A percentile compares a stretch with the other conserved stretches of the same genome.
Conservation (phyloP, 371 early-diverging fungal genomes). For the Batkoa obscura region DNA sequence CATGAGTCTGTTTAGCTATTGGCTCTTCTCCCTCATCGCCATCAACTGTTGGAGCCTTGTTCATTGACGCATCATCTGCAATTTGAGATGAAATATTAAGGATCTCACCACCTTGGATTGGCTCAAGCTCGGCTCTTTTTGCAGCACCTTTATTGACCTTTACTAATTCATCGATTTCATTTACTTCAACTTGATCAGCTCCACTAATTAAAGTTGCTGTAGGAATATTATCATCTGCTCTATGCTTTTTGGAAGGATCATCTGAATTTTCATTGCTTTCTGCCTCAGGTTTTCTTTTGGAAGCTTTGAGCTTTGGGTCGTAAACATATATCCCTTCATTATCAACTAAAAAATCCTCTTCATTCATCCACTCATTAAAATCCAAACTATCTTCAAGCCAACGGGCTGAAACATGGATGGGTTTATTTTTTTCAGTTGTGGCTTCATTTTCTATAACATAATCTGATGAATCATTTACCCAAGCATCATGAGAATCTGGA, state of each 20-base stretch:
- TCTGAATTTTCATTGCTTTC: background rate
- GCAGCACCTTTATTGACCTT: conserved; percentile 14
- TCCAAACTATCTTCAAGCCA: conserved; percentile 56
- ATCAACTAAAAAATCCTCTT: conserved; percentile 44
- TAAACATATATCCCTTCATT: background rate
- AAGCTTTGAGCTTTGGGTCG: background rate
- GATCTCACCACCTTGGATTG: conserved; percentile 37
- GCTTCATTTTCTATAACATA: conserved; percentile 37
- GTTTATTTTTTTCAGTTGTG: conserved; percentile 4
- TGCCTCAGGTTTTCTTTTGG: conserved; percentile 2
- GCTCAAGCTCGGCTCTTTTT: conserved; percentile 43
- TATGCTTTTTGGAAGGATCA: background rate
- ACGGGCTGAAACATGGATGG: conserved; percentile 32
- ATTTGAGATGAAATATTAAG: conserved; percentile 32
- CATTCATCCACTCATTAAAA: conserved; percentile 61
- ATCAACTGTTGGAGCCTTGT: background rate
- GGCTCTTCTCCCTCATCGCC: conserved; percentile 14
- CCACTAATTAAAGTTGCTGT: conserved; percentile 3
- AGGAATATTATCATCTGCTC: conserved; percentile 5
- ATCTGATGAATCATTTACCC: conserved; percentile 44
- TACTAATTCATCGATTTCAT: conserved; percentile 7
- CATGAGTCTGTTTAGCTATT: conserved; percentile 47
- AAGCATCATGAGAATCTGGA: conserved; percentile 65
- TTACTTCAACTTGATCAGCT: conserved; percentile 2
- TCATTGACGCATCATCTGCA: conserved; percentile 8